Base-by-base conservation (phyloP, 2,329 filamentous ascomycete genomes). In the Trichoderma lentiforme region DNA sequence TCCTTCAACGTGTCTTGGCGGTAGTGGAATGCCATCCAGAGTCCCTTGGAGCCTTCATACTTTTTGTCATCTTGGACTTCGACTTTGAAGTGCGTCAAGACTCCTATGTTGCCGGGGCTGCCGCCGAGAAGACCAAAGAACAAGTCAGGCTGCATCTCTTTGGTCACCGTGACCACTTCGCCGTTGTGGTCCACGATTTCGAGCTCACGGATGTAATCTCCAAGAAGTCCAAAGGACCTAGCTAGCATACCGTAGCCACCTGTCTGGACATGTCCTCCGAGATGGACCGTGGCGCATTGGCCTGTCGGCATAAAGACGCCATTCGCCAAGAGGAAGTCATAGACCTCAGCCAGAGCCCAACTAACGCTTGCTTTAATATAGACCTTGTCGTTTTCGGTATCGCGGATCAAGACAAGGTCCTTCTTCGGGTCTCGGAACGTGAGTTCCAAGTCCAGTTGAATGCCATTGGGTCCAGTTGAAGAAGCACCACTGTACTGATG, bases 61-160 rank as follows among this genome's bases (percentile, higher is more conserved):
- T 65, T 53, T 32, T 65, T 51, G 12, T 65, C 62, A 18, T 65
- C 62, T 32, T 65, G 62, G n/a, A 65, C 62, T 53, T 65, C 62
- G 18, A 65, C 62, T 2, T 47, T 65, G 28, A 65, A 65, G 6
- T 65, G 62, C 4, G 62, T 65, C 39, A 65, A 51, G 62, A 65
- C 62, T 18, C 62, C 62, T 3, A 65, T 65, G 39, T 65, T 65
- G 62, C 62, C 62, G 2, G 62, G 62, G 12, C 62, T 65, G 12
- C 62, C 62, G 14, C 62, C 62, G 12, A 65, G 62, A 7, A 65
- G 26, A 28, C 62, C 62, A 65, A 34, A 65, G 62, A 65, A 65
- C 43, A 65, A 32, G 4, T 65, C 62, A 2, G 62, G 62, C 1
- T 53, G 62, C 2, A 28, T 65, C n/a, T 65, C 62, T 53, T 53